phyloP scores from a whole-genome alignment of 257 asterid species.

The Solanum chilense region DNA sequence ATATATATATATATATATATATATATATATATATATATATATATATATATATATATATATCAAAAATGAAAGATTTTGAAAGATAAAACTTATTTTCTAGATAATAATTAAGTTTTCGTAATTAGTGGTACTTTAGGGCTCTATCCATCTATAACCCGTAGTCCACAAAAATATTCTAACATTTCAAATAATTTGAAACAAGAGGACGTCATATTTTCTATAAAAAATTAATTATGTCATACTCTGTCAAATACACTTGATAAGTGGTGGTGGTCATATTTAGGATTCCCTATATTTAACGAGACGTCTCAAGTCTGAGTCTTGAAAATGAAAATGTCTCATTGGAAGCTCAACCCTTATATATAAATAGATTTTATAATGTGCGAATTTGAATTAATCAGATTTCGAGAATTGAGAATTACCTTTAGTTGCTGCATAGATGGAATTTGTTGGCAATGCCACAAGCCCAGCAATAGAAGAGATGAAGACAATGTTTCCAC shows the following conservation, averaged over 20 bases:
- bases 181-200: no score
- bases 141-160: neutral
- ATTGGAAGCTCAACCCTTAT: neutral
- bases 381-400: neutral
- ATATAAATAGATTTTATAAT: no score
- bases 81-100: no score
- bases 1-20: no score
- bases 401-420: neutral
- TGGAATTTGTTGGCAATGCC: neutral
- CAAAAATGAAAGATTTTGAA: neutral
- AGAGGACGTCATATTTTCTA: no score
- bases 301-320: neutral
- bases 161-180: neutral
- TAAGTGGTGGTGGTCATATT: no score
- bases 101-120: neutral
- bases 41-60: no score
- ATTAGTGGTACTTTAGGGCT: neutral
- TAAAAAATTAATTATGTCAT: no score
- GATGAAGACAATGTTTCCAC: neutral
- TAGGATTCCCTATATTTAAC: no score
- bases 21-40: no score
- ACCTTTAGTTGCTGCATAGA: neutral
- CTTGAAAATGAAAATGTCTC: neutral
- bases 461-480: neutral
- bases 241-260: no score